Percentiles rank a stretch among this genome's conserved stretches.
phyloP scores from a whole-genome alignment of 768 basidiomycete genomes.

The Tylopilus felleus region DNA sequence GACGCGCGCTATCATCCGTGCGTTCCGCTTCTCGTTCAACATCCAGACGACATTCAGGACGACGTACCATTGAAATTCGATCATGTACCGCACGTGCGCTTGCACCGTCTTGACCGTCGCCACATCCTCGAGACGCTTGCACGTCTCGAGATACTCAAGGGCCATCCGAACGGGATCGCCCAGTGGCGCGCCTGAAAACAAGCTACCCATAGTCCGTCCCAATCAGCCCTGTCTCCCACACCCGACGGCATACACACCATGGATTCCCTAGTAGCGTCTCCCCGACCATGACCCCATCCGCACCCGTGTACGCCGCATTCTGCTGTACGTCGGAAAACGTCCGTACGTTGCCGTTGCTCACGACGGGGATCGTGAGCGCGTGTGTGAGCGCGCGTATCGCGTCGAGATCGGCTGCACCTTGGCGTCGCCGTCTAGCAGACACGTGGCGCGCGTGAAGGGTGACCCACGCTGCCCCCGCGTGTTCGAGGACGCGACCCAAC shows the following conservation, averaged over 20 bases:
- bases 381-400: conserved; percentile 57
- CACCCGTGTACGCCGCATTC: conserved; percentile 55
- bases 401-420: conserved; percentile 66
- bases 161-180: conserved; percentile 66
- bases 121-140: conserved; percentile 48
- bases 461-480: conserved; percentile 66
- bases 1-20: conserved; percentile 35
- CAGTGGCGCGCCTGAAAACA: conserved; percentile 49
- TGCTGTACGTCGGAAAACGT: conserved; percentile 50
- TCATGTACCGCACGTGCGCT: conserved; percentile 64
- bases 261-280: conserved; percentile 76
- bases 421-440: conserved; percentile 63
- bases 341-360: conserved; percentile 80
- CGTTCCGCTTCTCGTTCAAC: background rate
- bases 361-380: conserved; percentile 49
- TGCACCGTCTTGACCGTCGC: conserved; percentile 49
- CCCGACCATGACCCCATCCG: conserved; percentile 79
- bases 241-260: conserved; percentile 40
- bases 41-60: background rate
- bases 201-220: conserved; percentile 37
- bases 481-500: conserved; percentile 55
- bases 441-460: conserved; percentile 74
- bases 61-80: conserved; percentile 65
- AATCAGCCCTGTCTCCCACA: background rate
- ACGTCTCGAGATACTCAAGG: conserved; percentile 66